Conservation (phyloP, 352 stramenopile species). For the Globisporangium acanthophoron region DNA sequence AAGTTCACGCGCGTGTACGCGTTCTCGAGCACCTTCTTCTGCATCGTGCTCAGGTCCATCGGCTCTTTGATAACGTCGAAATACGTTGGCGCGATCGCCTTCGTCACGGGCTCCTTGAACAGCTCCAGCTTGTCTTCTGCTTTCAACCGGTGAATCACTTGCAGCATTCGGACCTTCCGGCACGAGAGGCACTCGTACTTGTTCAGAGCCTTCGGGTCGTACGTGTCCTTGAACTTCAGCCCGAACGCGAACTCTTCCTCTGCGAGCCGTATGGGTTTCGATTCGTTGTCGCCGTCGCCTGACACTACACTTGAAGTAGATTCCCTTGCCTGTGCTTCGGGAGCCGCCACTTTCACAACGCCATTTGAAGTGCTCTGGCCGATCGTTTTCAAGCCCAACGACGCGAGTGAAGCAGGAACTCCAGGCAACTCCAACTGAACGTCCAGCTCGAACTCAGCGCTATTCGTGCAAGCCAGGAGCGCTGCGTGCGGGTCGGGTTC, state of each 20-base stretch:
- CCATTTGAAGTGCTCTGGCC: neutral
- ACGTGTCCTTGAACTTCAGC: constrained; percentile 54
- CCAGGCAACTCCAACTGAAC: constrained; percentile 27
- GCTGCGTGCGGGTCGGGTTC: constrained; percentile 64
- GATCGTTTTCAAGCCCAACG: neutral
- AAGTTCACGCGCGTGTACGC: constrained; percentile 73
- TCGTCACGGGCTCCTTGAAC: constrained; percentile 93
- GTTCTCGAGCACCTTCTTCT: constrained; percentile 56
- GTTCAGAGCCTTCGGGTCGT: constrained; percentile 64
- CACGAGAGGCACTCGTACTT: constrained; percentile 86
- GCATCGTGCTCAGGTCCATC: constrained; percentile 93
- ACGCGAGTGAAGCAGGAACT: neutral
- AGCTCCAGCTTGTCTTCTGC: constrained; percentile 84
- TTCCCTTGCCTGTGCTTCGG: neutral
- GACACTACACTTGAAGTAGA: neutral
- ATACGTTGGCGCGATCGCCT: constrained; percentile 91
- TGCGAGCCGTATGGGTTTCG: constrained; percentile 42
- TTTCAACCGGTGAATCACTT: constrained; percentile 51
- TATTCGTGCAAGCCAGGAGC: constrained; percentile 31
- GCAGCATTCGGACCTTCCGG: constrained; percentile 68
- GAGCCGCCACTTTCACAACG: neutral
- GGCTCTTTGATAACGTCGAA: constrained; percentile 90
- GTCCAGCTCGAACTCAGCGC: constrained; percentile 48
- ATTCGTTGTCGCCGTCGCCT: constrained; percentile 2
- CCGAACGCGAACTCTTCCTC: constrained; percentile 62